Percentiles rank a stretch among this genome's conserved stretches.
phyloP scores from a whole-genome alignment of 2,329 filamentous ascomycete genomes.

The Colletotrichum horii region DNA sequence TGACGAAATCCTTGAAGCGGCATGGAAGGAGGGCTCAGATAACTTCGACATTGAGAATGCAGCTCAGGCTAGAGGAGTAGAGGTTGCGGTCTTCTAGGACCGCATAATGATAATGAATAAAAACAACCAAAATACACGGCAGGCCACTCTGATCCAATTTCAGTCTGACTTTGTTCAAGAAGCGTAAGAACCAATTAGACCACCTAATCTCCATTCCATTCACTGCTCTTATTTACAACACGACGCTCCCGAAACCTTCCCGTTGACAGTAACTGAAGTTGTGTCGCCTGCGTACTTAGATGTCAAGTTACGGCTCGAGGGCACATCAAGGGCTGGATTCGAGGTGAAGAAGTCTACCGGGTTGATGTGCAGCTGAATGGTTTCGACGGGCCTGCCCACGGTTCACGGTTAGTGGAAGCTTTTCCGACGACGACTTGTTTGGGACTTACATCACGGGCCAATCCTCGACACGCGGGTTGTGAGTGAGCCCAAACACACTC shows the following conservation, averaged over 20 bases:
- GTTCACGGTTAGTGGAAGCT: not conserved
- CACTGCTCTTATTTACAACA: not conserved
- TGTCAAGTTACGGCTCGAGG: conserved; percentile 2
- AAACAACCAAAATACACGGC: not conserved
- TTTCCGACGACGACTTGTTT: not conserved
- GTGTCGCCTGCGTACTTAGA: not conserved
- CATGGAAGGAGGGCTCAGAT: conserved; percentile 11
- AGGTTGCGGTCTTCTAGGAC: conserved; percentile 20
- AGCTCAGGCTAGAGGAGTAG: conserved; percentile 5
- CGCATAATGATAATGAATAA: not conserved
- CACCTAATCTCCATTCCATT: not conserved
- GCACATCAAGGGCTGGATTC: conserved; percentile 47
- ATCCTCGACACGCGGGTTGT: conserved; percentile 59
- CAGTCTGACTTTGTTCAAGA: not conserved
- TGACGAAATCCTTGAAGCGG: conserved; percentile 7
- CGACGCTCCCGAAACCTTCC: too few relatives aligned
- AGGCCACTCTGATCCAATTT: not conserved
- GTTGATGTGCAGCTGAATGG: conserved; percentile 51
- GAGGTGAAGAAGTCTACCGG: conserved; percentile 55
- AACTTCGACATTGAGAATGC: conserved; percentile 18
- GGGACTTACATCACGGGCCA: conserved; percentile 56
- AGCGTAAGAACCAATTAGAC: not conserved
- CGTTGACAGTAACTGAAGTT: not conserved
- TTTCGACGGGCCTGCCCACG: conserved; percentile 49
- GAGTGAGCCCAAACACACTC: conserved; percentile 60